These are phyloP conservation scores for Pseudopyrenochaeta lycopersici DNA, from an alignment of 2,329 filamentous ascomycete species.

Conservation along the genomic window DNA sequence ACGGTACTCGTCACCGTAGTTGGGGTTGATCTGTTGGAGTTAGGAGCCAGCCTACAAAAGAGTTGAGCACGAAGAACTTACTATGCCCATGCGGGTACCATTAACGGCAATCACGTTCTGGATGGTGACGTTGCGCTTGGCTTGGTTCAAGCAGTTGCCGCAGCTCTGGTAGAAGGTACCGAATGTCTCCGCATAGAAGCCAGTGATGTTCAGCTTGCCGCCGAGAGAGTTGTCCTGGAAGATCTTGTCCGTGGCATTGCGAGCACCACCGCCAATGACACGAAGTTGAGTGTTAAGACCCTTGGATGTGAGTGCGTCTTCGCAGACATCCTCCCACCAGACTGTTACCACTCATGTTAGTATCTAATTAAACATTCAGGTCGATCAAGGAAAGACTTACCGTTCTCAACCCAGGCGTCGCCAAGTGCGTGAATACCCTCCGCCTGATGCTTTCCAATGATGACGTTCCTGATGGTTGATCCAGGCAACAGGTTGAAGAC, in stretches of 20 bases:
- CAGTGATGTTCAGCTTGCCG: conserved; percentile 13
- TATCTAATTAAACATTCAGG: not conserved
- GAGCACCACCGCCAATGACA: conserved; percentile 36
- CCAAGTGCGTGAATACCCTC: conserved; percentile 36
- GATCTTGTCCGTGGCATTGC: conserved; percentile 36
- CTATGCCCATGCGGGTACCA: conserved; percentile 37
- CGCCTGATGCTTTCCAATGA: conserved; percentile 37
- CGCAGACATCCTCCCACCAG: conserved; percentile 39
- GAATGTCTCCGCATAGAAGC: conserved; percentile 34
- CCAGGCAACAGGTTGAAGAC: conserved; percentile 35
- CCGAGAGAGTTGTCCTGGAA: conserved; percentile 26
- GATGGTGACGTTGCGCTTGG: conserved; percentile 38
- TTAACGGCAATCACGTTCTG: conserved; percentile 35
- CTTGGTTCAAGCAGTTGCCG: conserved; percentile 37
- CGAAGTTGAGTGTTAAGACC: conserved; percentile 37
- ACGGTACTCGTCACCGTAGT: conserved; percentile 36
- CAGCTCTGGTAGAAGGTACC: conserved; percentile 37
- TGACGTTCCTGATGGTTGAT: conserved; percentile 30
- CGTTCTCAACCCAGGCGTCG: conserved; percentile 39
- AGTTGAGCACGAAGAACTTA: not conserved
- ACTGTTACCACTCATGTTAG: conserved; percentile 18
- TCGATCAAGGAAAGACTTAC: not conserved
- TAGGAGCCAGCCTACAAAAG: not conserved
- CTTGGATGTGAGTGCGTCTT: conserved; percentile 34
- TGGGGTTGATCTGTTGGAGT: conserved; percentile 25